A percentile compares a stretch with the other conserved stretches of the same genome.
Conservation (phyloP, 1,139 yeast genomes). For the Torulaspora globosa region DNA sequence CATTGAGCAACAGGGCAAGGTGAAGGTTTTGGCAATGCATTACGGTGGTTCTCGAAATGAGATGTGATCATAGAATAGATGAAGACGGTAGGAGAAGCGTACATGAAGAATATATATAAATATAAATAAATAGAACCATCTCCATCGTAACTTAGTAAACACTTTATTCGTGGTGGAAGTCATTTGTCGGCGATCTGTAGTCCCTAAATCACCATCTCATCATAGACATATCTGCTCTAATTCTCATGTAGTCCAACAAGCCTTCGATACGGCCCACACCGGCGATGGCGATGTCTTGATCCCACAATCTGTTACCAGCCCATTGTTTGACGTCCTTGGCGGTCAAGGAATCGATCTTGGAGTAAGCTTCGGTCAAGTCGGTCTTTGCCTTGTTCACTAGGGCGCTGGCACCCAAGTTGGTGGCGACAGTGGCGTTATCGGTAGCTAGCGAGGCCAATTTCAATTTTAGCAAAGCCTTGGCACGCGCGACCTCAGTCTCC, state of each 20-base stretch:
- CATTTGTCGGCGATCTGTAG: conserved; percentile 2
- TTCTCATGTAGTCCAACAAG: conserved; percentile 75
- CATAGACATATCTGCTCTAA: conserved; percentile 84
- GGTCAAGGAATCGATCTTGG: conserved; percentile 59
- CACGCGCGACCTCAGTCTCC: conserved; percentile 75
- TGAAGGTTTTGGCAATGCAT: not conserved
- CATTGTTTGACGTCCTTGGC: conserved; percentile 60
- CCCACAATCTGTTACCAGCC: conserved; percentile 76
- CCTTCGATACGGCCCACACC: conserved; percentile 85
- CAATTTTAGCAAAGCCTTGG: conserved; percentile 65
- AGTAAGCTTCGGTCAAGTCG: conserved; percentile 56
- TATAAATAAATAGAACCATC: conserved; percentile 9
- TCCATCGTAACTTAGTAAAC: conserved; percentile 5
- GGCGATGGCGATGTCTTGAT: conserved; percentile 75
- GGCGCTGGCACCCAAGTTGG: conserved; percentile 57
- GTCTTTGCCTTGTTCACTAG: conserved; percentile 59
- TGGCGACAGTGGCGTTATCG: conserved; percentile 49
- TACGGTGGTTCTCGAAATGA: too few relatives aligned
- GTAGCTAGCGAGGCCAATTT: conserved; percentile 54
- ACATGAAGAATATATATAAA: conserved; percentile 13
- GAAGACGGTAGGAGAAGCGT: conserved; percentile 13
- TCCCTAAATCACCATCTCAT: conserved; percentile 56
- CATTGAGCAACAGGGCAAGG: conserved; percentile 12
- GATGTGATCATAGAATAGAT: conserved; percentile 13
- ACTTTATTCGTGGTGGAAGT: conserved; percentile 2